A percentile compares a stretch with the other conserved stretches of the same genome.
Conservation (phyloP, 2,329 filamentous ascomycete genomes). For the Phialocephala sp. region DNA sequence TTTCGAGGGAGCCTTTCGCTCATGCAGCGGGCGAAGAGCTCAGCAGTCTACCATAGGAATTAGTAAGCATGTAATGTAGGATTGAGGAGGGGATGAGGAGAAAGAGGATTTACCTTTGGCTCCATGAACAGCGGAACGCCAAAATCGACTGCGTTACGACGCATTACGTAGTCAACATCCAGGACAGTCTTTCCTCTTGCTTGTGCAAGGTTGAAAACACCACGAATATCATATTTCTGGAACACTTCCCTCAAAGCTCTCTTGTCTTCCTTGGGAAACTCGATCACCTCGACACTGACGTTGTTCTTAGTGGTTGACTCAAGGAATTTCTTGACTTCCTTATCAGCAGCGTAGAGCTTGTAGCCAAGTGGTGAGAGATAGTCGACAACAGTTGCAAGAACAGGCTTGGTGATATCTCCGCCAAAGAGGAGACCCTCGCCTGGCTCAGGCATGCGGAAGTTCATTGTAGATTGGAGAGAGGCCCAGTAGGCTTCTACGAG, state of each 20-base stretch:
- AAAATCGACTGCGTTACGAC: constrained; percentile 97
- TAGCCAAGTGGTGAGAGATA: constrained; percentile 89
- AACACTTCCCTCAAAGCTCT: constrained; percentile 92
- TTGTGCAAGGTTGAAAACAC: constrained; percentile 93
- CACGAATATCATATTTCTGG: constrained; percentile 93
- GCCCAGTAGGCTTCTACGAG: constrained; percentile 98
- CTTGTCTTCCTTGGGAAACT: constrained; percentile 97
- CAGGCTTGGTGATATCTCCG: constrained; percentile 74
- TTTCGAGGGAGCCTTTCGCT: constrained; percentile 89
- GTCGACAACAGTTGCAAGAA: constrained; percentile 80
- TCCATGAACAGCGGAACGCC: constrained; percentile 98
- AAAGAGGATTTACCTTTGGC: constrained; percentile 73
- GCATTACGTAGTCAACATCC: constrained; percentile 98
- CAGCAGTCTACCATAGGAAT: constrained; percentile 73
- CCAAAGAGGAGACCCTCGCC: constrained; percentile 96
- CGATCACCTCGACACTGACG: constrained; percentile 83
- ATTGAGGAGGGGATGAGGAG: background rate
- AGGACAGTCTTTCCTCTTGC: constrained; percentile 80
- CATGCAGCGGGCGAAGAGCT: constrained; percentile 97
- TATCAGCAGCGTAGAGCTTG: constrained; percentile 88
- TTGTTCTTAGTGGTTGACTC: constrained; percentile 72
- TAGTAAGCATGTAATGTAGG: constrained; percentile 18
- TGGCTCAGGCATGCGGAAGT: constrained; percentile 94
- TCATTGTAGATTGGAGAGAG: constrained; percentile 96
- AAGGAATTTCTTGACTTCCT: constrained; percentile 81